Base-by-base conservation (phyloP, 306 rosid genomes). In the Gillenia trifoliata region DNA sequence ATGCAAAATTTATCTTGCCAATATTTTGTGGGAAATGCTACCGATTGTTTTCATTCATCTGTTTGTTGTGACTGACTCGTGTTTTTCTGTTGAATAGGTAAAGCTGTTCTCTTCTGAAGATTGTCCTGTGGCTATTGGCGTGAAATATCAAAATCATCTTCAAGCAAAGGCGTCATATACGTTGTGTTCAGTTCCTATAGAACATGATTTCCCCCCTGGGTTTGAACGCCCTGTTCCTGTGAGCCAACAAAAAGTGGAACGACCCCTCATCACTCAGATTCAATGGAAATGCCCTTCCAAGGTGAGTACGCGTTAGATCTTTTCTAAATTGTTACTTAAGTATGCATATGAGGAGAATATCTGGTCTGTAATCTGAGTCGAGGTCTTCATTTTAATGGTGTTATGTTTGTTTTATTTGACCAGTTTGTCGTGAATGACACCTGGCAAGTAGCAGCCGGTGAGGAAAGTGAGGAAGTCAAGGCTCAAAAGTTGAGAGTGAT, bases 361-460 rank as follows among this genome's bases (percentile, higher is more conserved):
- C 6, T 70, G 66, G 49, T 26, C 59, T 52, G 0, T 43, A 45
- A 19, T 71, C 62, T 45, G 13, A 64, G 5, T 31, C 54, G 12
- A 56, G 29, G 54, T 72, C 8, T 26, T 25, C 52, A 75, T 74
- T 62, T 47, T 5, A 11, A 22, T 41, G 62, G 17, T 20, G 52
- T 55, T 59, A 7, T 66, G 31, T 20, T 66, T 22, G 23, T 63
- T 25, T 20, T 65, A 12, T 19, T 70, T 36, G 23, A 54, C 56
- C 86, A 93, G 97, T 22, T 89, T 83, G 66, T 65, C 64, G 28
- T 79, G 72, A 70, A 66, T 64, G 5, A 8, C 49, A 15, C 77
- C 49, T 93, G 97, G 98, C 19, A 9, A 10, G 87, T 93, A n/a
- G 90, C 67, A 1, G 86, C 90, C 8, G 98, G 97, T 22, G 93